Evolutionary conservation across 2,329 filamentous ascomycete species (phyloP).

Genomic region (Penicillium psychrosexuale): DNA sequence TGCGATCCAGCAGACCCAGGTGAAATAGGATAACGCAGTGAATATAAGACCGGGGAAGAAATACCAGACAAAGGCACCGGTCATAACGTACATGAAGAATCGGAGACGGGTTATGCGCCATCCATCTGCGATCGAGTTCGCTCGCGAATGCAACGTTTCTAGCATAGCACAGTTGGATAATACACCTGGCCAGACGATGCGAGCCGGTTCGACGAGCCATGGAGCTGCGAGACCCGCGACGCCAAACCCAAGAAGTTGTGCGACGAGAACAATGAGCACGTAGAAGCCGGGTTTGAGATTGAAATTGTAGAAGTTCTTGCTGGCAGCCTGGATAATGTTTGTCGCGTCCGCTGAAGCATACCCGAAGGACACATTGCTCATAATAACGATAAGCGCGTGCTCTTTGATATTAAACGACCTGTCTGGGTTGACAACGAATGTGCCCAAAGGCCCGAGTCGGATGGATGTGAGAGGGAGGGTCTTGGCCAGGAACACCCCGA

Average conservation of each 20-base stretch:
- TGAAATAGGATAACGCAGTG: conserved; percentile 49
- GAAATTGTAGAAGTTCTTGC: conserved; percentile 41
- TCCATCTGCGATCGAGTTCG: conserved; percentile 37
- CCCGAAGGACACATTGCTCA: conserved; percentile 51
- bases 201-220: conserved; percentile 41
- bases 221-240: conserved; percentile 38
- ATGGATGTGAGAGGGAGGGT: conserved; percentile 38
- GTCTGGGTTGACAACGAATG: conserved; percentile 40
- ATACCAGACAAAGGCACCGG: conserved; percentile 43
- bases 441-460: conserved; percentile 18
- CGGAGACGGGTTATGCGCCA: conserved; percentile 41
- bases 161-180: conserved; percentile 41
- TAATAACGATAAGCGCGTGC: conserved; percentile 47
- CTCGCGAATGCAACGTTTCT: conserved; percentile 38
- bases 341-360: conserved; percentile 47
- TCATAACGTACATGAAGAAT: conserved; percentile 37
- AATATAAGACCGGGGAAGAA: conserved; percentile 54
- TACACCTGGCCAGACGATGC: conserved; percentile 41
- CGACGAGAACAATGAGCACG: conserved; percentile 39
- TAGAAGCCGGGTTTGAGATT: conserved; percentile 39
- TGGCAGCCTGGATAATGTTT: conserved; percentile 47
- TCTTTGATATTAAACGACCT: conserved; percentile 49
- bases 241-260: conserved; percentile 42
- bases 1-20: conserved; percentile 51
- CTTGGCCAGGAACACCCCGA: conserved; percentile 42